Percentiles rank a stretch among this genome's conserved stretches.
These are phyloP conservation scores for Phascolomyces articulosus DNA, from an alignment of 371 early-diverging fungal genomes.

Conservation along the genomic window DNA sequence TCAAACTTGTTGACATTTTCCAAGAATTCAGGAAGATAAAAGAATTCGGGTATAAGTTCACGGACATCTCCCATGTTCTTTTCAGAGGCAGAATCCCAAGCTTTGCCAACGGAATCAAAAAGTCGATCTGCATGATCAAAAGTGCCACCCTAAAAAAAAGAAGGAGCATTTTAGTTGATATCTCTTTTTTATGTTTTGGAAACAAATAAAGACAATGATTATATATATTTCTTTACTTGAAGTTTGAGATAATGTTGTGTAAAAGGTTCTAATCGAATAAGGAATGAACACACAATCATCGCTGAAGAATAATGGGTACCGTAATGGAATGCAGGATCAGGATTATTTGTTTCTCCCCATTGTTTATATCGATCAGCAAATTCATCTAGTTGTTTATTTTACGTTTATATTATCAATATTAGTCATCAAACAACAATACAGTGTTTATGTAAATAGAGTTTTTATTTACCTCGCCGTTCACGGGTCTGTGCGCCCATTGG, in stretches of 20 bases:
- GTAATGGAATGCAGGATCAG: constrained; percentile 80
- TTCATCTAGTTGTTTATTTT: constrained; percentile 29
- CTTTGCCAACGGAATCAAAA: constrained; percentile 68
- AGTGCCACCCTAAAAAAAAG: constrained; percentile 69
- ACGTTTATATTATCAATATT: too few relatives aligned
- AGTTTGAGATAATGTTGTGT: constrained; percentile 78
- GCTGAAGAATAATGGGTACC: constrained; percentile 93
- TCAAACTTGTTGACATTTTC: constrained; percentile 86
- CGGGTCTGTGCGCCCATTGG: constrained; percentile 87
- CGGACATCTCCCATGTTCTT: constrained; percentile 84
- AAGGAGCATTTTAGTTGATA: not conserved
- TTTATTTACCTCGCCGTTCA: constrained; percentile 53
- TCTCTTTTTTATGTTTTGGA: not conserved
- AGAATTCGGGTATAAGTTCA: constrained; percentile 91
- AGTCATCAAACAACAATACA: too few relatives aligned
- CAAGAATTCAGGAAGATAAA: constrained; percentile 86
- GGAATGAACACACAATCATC: constrained; percentile 82
- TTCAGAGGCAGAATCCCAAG: constrained; percentile 71
- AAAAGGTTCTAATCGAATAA: constrained; percentile 87
- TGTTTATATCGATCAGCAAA: constrained; percentile 63
- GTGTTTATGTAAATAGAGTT: not conserved
- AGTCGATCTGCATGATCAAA: constrained; percentile 87
- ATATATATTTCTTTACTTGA: too few relatives aligned
- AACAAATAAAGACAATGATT: constrained; percentile 15
- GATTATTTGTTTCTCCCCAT: constrained; percentile 75